phyloP scores from a whole-genome alignment of 176 grass and related monocot genomes.

The Triticum timopheevii region DNA sequence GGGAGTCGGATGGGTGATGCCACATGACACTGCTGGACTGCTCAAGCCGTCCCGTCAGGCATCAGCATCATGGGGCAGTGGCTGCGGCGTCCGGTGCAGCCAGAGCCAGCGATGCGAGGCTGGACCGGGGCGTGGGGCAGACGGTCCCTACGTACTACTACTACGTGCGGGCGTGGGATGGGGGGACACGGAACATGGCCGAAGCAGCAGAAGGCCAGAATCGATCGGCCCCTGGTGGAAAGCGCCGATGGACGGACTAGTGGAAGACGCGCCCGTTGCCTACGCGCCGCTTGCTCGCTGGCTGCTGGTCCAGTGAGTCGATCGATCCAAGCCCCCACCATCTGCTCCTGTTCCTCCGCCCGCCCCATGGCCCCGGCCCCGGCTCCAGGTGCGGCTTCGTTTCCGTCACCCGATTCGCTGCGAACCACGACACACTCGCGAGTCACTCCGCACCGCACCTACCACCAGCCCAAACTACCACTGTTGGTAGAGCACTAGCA shows the following conservation, averaged over 20 bases:
- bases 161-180: not conserved
- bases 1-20: too few species aligned
- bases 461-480: too few species aligned
- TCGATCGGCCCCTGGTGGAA: conserved; percentile 15
- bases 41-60: too few species aligned
- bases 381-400: not conserved
- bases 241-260: not conserved
- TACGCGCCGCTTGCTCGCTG: not conserved
- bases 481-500: too few species aligned
- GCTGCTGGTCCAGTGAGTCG: not conserved
- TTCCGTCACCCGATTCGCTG: not conserved
- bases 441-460: not conserved
- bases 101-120: not conserved
- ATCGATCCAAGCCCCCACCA: not conserved
- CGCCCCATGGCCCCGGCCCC: too few species aligned
- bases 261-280: not conserved
- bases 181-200: conserved; percentile 9
- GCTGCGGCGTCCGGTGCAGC: not conserved
- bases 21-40: too few species aligned
- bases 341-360: not conserved
- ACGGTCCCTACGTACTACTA: not conserved
- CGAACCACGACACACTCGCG: not conserved
- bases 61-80: too few species aligned
- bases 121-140: not conserved
- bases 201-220: not conserved